phyloP scores from a whole-genome alignment of 2,329 filamentous ascomycete species.

The Paracoccidioides lutzii region DNA sequence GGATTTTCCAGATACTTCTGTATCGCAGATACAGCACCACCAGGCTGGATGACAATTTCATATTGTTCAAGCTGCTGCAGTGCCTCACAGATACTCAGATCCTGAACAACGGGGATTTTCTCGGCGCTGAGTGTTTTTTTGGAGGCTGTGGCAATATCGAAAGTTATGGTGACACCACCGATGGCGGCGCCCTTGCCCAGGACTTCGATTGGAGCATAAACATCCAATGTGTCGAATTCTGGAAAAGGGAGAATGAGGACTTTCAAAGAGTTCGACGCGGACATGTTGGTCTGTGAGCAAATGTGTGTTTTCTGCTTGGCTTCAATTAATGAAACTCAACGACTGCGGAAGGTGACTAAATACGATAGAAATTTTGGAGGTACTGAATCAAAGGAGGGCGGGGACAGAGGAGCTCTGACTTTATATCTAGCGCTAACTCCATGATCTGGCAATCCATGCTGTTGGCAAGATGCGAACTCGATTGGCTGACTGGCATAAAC shows the following conservation, averaged over 20 bases:
- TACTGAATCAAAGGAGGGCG: no score
- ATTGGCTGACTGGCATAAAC: no score
- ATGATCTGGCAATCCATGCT: no score
- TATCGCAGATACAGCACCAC: neutral
- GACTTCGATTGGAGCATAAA: slow-evolving; percentile 1
- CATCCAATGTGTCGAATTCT: neutral
- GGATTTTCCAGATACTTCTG: neutral
- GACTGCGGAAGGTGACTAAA: no score
- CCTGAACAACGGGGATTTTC: neutral
- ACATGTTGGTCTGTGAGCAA: neutral
- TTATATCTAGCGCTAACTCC: no score
- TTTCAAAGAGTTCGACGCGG: neutral
- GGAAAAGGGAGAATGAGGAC: neutral
- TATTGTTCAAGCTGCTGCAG: neutral
- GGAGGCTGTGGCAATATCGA: neutral
- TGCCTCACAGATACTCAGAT: neutral
- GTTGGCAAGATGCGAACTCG: no score
- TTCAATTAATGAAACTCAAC: no score
- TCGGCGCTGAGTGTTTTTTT: neutral
- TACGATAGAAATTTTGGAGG: no score
- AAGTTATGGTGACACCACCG: neutral
- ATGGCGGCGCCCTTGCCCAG: neutral
- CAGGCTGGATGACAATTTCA: slow-evolving; percentile 1
- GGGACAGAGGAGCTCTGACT: no score
- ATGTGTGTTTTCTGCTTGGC: neutral